Evolutionary conservation across 805 yeast species (phyloP), one percentile per base, ranked within the genome.

Genomic region (Saccharomyces eubayanus): DNA sequence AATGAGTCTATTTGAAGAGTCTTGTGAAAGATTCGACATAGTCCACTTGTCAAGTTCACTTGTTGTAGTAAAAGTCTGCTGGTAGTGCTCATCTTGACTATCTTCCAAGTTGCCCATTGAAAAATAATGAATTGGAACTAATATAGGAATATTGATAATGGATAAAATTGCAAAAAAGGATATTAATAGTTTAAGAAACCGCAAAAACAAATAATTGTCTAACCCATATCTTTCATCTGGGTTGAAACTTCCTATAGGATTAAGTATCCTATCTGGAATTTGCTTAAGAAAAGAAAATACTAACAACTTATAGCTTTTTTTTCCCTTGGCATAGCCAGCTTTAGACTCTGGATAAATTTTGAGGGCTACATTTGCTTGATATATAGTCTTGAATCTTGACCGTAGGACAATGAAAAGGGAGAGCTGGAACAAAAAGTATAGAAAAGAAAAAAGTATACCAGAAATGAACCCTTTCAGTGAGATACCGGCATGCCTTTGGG

Each of bases 151-250:
- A 52, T 82, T 79, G 10, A 85, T 55, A 0, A 78, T 51, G 0
- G 88, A 83, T 24, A 85, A 65, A 0, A 77, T 74, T 1, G 72
- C 59, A 61, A 84, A 85, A 48, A 84, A 73, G 1, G 77, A 56
- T 31, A 81, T 62, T 10, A 86, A 62, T 4, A 84, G 69, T 49
- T 72, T 66, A 48, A 89, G 62, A 60, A 78, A 88, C 50, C 96
- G 67, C 2, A 88, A 61, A 58, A 87, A 84, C 62, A 85, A 83
- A 64, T 85, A 88, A 0, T 90, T 82, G 66, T 89, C 96, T 6
- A 87, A 64, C 0, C 96, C 95, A 56, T 47, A 50, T 8, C 27
- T 53, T 16, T 55, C 51, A 16, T 72, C 67, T 36, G 5, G 43
- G 3, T 16, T 24, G 43, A 36, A 36, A 8, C 20, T 36, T n/a